A percentile compares a stretch with the other conserved stretches of the same genome.
phyloP scores from a whole-genome alignment of 2,329 filamentous ascomycete species.

The Raffaelea albimanens region DNA sequence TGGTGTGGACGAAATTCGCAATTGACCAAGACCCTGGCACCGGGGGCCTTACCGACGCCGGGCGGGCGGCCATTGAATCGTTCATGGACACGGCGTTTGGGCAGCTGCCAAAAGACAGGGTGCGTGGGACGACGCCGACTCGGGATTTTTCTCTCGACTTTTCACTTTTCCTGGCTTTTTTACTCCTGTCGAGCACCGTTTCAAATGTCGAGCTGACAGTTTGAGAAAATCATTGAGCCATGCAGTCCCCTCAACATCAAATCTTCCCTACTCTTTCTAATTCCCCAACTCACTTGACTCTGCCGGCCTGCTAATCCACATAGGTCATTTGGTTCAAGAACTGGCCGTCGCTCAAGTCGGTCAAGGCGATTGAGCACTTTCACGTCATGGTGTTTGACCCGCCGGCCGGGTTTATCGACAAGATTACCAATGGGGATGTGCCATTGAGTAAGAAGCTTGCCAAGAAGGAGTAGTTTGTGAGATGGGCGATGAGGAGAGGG shows the following conservation, averaged over 20 bases:
- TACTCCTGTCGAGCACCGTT: not conserved
- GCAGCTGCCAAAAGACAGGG: slow-evolving; percentile 39
- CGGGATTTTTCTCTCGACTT: too few species aligned
- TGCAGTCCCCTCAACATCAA: too few species aligned
- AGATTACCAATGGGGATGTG: slow-evolving; percentile 66
- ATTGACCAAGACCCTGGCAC: slow-evolving; percentile 58
- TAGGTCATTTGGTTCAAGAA: slow-evolving; percentile 74
- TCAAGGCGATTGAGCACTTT: slow-evolving; percentile 85
- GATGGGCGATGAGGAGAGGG: not conserved
- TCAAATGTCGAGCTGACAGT: too few species aligned
- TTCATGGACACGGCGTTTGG: slow-evolving; percentile 64
- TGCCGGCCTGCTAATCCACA: not conserved
- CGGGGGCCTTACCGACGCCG: slow-evolving; percentile 56
- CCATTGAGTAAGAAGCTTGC: slow-evolving; percentile 43
- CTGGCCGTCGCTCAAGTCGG: slow-evolving; percentile 74
- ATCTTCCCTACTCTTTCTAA: too few species aligned
- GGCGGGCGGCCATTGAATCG: slow-evolving; percentile 55
- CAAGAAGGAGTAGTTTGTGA: slow-evolving; percentile 10
- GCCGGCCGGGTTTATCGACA: slow-evolving; percentile 56
- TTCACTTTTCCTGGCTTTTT: too few species aligned
- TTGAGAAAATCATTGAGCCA: too few species aligned
- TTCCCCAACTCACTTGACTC: too few species aligned
- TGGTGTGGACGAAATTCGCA: slow-evolving; percentile 88
- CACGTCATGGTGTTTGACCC: slow-evolving; percentile 85
- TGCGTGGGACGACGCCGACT: too few species aligned